These are phyloP conservation scores for Plenodomus tracheiphilus DNA, from an alignment of 2,329 filamentous ascomycete species.

Conservation along the genomic window DNA sequence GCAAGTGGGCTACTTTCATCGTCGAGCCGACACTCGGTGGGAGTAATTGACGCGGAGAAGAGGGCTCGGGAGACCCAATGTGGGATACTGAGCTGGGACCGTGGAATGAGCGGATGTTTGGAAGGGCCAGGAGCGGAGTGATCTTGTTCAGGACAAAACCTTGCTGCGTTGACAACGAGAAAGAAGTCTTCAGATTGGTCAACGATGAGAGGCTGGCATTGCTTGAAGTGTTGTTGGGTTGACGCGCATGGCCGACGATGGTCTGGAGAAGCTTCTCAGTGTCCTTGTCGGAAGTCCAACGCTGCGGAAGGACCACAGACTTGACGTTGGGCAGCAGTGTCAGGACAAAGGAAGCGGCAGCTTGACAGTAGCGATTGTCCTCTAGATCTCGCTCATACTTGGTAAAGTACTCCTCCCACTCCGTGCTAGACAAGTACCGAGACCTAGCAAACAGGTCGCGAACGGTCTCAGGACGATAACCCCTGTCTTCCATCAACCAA, in stretches of 20 bases:
- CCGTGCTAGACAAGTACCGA: conserved; percentile 14
- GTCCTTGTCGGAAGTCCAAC: conserved; percentile 10
- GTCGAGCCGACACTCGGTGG: conserved; percentile 1
- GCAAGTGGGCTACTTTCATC: conserved; percentile 11
- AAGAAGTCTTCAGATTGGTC: conserved; percentile 11
- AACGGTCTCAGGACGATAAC: conserved; percentile 17
- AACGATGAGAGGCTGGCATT: conserved; percentile 15
- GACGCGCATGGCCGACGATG: conserved; percentile 11
- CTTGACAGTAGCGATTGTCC: conserved; percentile 12
- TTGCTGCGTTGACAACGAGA: conserved; percentile 11
- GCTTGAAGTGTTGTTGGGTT: conserved; percentile 12
- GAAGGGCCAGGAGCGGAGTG: conserved; percentile 16
- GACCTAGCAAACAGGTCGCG: conserved; percentile 18
- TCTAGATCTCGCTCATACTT: conserved; percentile 13
- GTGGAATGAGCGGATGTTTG: conserved; percentile 11
- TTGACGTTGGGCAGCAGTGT: conserved; percentile 16
- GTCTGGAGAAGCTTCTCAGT: conserved; percentile 15
- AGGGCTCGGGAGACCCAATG: conserved; percentile 8
- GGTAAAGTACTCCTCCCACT: conserved; percentile 7
- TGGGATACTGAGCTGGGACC: conserved; percentile 9
- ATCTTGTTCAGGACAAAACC: conserved; percentile 14
- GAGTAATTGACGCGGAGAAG: conserved; percentile 14
- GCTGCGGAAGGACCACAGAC: conserved; percentile 10
- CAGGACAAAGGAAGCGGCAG: conserved; percentile 11
- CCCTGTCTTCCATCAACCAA: conserved; percentile 14